These are phyloP conservation scores for Ascocoryne sarcoides DNA, from an alignment of 2,329 filamentous ascomycete species.

Conservation along the genomic window DNA sequence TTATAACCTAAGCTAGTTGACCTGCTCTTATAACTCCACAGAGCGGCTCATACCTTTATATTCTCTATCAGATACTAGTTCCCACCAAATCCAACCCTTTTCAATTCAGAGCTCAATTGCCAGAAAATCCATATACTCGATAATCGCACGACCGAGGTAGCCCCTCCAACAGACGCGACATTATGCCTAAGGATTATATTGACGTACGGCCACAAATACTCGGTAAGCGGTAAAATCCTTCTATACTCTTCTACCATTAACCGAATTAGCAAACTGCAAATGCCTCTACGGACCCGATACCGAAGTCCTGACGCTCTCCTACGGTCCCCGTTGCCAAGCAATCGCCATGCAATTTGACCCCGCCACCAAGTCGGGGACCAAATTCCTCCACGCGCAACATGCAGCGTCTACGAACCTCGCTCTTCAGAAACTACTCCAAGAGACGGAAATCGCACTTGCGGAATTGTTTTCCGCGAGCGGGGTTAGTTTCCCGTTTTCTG, in stretches of 20 bases:
- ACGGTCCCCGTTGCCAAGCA: not conserved
- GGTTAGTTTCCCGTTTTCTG: not conserved
- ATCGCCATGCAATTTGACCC: not conserved
- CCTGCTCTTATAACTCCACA: not conserved
- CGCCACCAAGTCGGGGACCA: not conserved
- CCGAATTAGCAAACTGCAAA: not conserved
- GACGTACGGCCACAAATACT: not conserved
- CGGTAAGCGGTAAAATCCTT: not conserved
- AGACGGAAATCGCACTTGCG: not conserved
- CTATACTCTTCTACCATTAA: not conserved
- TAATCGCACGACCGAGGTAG: not conserved
- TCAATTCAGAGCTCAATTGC: not conserved
- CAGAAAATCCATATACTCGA: not conserved
- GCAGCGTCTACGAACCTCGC: not conserved
- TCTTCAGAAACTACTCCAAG: not conserved
- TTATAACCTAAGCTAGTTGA: not conserved
- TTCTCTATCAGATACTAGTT: not conserved
- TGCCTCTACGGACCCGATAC: not conserved
- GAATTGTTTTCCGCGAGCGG: not conserved
- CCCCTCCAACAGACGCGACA: not conserved
- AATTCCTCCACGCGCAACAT: not conserved
- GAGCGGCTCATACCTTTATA: not conserved
- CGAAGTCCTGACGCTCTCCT: conserved; percentile 1
- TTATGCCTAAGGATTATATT: not conserved
- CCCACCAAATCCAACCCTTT: not conserved